These are phyloP conservation scores for Backusella westeae DNA, from an alignment of 192 early-diverging fungal species.

Conservation along the genomic window DNA sequence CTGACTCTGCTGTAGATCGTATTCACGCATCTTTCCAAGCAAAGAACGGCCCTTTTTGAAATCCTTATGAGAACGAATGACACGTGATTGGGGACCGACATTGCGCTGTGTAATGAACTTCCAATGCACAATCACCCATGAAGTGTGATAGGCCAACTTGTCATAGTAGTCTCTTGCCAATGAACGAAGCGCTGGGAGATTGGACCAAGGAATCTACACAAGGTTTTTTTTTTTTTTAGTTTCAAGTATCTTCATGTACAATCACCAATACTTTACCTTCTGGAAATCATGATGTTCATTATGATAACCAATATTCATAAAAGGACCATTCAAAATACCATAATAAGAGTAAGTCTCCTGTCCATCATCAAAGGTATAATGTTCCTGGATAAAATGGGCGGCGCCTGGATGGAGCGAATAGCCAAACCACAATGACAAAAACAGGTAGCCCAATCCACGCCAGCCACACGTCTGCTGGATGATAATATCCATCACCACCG, in stretches of 20 bases:
- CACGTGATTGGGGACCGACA: slow-evolving; percentile 82
- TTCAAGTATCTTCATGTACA: no score
- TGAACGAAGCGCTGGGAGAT: slow-evolving; percentile 74
- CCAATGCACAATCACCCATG: slow-evolving; percentile 83
- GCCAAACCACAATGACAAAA: slow-evolving; percentile 73
- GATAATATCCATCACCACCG: slow-evolving; percentile 52
- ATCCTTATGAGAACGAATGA: slow-evolving; percentile 66
- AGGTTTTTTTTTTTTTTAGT: background rate
- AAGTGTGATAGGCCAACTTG: slow-evolving; percentile 75
- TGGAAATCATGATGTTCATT: slow-evolving; percentile 99
- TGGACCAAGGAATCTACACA: slow-evolving; percentile 72
- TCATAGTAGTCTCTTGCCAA: slow-evolving; percentile 93
- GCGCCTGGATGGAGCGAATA: slow-evolving; percentile 90
- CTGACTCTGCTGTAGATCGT: background rate
- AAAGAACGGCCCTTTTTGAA: slow-evolving; percentile 73
- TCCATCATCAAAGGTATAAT: slow-evolving; percentile 91
- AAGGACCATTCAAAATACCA: slow-evolving; percentile 79
- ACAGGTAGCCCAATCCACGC: slow-evolving; percentile 67
- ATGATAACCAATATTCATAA: slow-evolving; percentile 96
- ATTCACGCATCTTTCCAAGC: slow-evolving; percentile 41
- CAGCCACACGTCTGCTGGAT: slow-evolving; percentile 57
- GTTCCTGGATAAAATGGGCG: slow-evolving; percentile 96
- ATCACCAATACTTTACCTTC: slow-evolving; percentile 27
- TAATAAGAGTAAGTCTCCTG: slow-evolving; percentile 99
- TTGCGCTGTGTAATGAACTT: slow-evolving; percentile 75